Evolutionary conservation across 1,284 basidiomycete species (phyloP), one percentile per base, ranked within the genome.

Genomic region (Cryptococcus sp.): DNA sequence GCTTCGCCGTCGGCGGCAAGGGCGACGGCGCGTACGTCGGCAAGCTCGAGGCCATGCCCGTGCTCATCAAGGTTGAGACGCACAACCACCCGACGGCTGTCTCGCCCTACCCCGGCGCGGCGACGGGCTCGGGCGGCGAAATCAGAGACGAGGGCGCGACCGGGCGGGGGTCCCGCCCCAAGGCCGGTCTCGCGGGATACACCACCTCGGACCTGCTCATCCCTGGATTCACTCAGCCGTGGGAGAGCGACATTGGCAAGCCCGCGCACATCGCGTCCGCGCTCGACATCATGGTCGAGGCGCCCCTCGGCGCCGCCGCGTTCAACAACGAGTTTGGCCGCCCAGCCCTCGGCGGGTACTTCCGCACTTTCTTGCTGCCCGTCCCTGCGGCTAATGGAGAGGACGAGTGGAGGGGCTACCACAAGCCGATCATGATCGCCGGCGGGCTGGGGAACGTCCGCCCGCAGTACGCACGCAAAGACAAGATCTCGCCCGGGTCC

Each of bases 381-480:
- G 82, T 90, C 0, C 74, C 82, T 9, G 64, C 71, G 1, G 61
- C 65, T 48, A 87, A 93, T 71, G 81, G 94, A n/a, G 59, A 60
- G 39, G 59, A 63, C 18, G 75, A 78, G 61, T 77, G 73, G 71
- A 82, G 93, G 56, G 95, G 95, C 0, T 99, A 97, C 79, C 96
- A 98, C 80, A 99, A 99, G 77, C 95, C 95, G 15, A 97, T 99
- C 80, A 99, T 99, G 96, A 88, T 98, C 63, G 96, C 96, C 16
- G 95, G 95, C 49, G 95, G 95, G 42, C 85, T 95, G 57, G 95
- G 95, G 9, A 97, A 90, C 69, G 94, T 98, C 39, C 85, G 90
- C 23, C 86, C 88, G 2, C 77, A 83, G 58, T 92, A 88, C 68
- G 85, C 92, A 13, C 82, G 80, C 67, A 97, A 97, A 78, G 80